phyloP scores from a whole-genome alignment of 2,329 filamentous ascomycete species.

The Xylaria sp. region DNA sequence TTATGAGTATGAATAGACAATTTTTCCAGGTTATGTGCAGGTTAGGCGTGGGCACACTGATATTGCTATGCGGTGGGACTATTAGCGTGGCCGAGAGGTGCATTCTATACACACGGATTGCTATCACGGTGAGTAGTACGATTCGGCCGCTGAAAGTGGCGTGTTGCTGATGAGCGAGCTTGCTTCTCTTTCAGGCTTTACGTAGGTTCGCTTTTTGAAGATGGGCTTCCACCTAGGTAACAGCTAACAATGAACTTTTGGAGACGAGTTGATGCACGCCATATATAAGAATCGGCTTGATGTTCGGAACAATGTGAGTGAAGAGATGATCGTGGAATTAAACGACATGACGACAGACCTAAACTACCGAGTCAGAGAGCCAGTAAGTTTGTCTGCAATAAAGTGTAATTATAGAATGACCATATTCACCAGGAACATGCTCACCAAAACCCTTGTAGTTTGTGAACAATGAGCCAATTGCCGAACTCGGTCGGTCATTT shows the following conservation, averaged over 20 bases:
- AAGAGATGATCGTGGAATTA: background rate
- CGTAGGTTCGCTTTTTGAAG: constrained; percentile 7
- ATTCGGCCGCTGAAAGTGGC: background rate
- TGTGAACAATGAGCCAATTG: constrained; percentile 13
- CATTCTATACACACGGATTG: background rate
- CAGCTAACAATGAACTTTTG: background rate
- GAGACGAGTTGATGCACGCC: constrained; percentile 19
- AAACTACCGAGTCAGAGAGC: background rate
- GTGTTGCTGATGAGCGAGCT: background rate
- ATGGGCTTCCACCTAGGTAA: background rate
- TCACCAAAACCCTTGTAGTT: background rate
- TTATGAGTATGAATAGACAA: accelerated
- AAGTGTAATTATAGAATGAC: background rate
- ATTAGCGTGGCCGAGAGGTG: constrained; percentile 20
- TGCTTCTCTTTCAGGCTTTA: background rate
- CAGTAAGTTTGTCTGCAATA: background rate
- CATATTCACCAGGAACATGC: background rate
- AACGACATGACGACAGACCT: background rate
- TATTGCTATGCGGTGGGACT: background rate
- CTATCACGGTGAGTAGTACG: constrained; percentile 10
- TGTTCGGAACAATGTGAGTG: background rate
- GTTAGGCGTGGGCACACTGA: background rate
- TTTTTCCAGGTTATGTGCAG: background rate
- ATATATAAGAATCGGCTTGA: background rate
- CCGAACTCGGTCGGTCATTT: constrained; percentile 12